Evolutionary conservation across 257 asterid species (phyloP).

Genomic region (Leonotis leonurus): DNA sequence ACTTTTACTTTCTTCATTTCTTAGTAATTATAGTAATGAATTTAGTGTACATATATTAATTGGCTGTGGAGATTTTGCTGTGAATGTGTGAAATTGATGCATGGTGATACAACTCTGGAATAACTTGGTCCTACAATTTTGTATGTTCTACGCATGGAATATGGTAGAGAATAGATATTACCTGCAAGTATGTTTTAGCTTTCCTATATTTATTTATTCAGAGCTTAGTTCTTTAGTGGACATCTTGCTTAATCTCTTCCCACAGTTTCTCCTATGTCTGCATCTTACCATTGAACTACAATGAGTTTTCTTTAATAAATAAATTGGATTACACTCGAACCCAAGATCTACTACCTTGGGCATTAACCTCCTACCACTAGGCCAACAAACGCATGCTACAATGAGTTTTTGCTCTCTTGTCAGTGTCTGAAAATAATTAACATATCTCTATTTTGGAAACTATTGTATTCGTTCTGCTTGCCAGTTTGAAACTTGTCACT

Average conservation of each 20-base stretch:
- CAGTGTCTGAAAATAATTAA: background rate
- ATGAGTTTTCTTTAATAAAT: no score
- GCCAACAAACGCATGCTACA: no score
- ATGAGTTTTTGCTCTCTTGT: background rate
- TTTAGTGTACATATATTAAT: background rate
- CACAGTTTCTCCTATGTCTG: background rate
- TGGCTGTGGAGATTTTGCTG: background rate
- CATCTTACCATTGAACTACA: background rate
- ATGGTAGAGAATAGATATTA: background rate
- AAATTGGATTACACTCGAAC: no score
- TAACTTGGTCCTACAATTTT: background rate
- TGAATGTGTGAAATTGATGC: background rate
- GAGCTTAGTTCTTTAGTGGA: background rate
- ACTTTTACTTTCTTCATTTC: background rate
- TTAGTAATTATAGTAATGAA: background rate
- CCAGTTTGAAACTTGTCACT: background rate
- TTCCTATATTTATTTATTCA: background rate
- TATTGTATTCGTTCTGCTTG: background rate
- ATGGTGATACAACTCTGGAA: background rate
- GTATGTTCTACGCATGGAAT: background rate
- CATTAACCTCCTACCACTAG: no score
- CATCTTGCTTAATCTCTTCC: background rate
- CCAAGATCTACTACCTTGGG: no score
- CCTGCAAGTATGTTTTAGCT: background rate
- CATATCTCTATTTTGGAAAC: background rate